A percentile compares a stretch with the other conserved stretches of the same genome.
Evolutionary conservation across 192 early-diverging fungal species (phyloP).

Genomic region (Gonapodya prolifera): DNA sequence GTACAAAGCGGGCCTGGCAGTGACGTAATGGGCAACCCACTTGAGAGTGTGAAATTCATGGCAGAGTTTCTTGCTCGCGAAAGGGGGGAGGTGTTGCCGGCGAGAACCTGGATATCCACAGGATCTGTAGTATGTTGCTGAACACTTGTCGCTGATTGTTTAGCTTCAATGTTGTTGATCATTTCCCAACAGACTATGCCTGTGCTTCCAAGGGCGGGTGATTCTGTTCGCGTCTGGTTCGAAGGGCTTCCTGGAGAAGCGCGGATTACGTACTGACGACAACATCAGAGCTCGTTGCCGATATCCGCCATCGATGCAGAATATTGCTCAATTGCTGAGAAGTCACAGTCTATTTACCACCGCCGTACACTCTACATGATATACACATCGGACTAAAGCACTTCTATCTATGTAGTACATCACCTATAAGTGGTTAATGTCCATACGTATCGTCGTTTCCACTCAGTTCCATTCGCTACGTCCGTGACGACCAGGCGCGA

Average conservation of each 20-base stretch:
- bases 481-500: neutral
- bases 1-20: neutral
- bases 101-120: neutral
- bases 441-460: too few species aligned
- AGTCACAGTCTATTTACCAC: too few species aligned
- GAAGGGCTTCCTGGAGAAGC: neutral
- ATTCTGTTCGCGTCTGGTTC: neutral
- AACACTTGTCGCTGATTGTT: neutral
- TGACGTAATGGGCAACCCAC: neutral
- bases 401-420: too few species aligned
- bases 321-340: too few species aligned
- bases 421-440: too few species aligned
- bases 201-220: conserved; percentile 1
- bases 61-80: neutral
- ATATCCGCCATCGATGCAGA: too few species aligned
- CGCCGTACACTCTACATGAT: too few species aligned
- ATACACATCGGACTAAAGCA: too few species aligned
- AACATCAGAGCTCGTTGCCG: too few species aligned
- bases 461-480: neutral
- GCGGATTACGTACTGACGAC: conserved; percentile 1
- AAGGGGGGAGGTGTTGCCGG: neutral
- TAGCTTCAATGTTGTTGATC: neutral
- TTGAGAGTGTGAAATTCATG: neutral
- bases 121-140: neutral
- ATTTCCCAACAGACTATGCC: neutral